Evolutionary conservation across 495 filamentous ascomycete species (phyloP).

Genomic region (Talaromyces wortmannii): DNA sequence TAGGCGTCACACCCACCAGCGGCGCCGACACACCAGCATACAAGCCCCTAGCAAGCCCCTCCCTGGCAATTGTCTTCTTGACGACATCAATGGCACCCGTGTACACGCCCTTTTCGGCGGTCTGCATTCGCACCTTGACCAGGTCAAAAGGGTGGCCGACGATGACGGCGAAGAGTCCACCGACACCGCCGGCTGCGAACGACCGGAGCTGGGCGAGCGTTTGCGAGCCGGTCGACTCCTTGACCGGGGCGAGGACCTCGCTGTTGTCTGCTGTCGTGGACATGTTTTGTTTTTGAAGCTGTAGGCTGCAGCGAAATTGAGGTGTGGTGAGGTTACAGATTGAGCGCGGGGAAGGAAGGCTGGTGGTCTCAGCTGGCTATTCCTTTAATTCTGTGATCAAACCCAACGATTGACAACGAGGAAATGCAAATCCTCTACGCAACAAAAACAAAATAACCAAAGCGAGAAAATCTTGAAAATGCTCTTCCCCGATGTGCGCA

Average conservation of each 20-base stretch:
- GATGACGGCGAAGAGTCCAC: conserved; percentile 87
- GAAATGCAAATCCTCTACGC: too few relatives aligned
- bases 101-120: conserved; percentile 90
- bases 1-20: conserved; percentile 90
- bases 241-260: conserved; percentile 2
- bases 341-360: too few relatives aligned
- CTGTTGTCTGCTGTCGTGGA: neutral
- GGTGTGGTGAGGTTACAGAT: neutral
- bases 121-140: conserved; percentile 96
- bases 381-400: too few relatives aligned
- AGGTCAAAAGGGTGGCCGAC: conserved; percentile 96
- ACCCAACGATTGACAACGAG: too few relatives aligned
- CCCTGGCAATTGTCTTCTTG: conserved; percentile 74
- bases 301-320: neutral
- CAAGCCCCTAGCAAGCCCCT: conserved; percentile 75
- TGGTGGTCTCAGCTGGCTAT: too few relatives aligned
- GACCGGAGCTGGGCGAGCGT: conserved; percentile 56
- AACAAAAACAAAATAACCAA: too few relatives aligned
- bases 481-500: too few relatives aligned
- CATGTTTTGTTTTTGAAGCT: neutral
- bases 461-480: too few relatives aligned
- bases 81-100: conserved; percentile 87
- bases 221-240: conserved; percentile 12
- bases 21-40: conserved; percentile 98
- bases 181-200: conserved; percentile 82